These are phyloP conservation scores for Yamadazyma siamensis DNA, from an alignment of 1,139 yeast species.

Conservation along the genomic window DNA sequence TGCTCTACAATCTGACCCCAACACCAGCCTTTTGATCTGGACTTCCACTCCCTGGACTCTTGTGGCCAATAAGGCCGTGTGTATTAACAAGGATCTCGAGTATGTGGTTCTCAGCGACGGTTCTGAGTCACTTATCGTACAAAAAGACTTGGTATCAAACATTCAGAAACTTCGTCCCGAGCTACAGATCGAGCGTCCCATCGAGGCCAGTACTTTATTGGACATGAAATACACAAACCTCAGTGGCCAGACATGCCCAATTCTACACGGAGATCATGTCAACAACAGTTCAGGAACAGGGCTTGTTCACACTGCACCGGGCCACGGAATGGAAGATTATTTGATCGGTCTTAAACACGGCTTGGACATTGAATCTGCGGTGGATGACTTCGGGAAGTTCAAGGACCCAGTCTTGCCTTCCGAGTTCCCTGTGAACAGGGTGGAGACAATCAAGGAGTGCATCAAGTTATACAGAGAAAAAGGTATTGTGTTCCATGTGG, in stretches of 20 bases:
- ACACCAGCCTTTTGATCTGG: constrained; percentile 62
- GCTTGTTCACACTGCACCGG: constrained; percentile 94
- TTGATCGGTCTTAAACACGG: constrained; percentile 58
- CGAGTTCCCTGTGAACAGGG: constrained; percentile 44
- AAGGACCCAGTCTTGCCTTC: constrained; percentile 45
- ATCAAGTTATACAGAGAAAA: constrained; percentile 37
- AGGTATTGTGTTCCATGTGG: constrained; percentile 47
- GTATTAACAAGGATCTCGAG: constrained; percentile 55
- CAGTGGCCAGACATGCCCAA: constrained; percentile 46
- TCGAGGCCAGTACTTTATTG: constrained; percentile 46
- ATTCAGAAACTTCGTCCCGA: constrained; percentile 33
- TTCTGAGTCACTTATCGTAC: constrained; percentile 49
- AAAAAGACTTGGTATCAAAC: constrained; percentile 35
- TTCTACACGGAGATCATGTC: constrained; percentile 81
- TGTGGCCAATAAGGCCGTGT: constrained; percentile 81
- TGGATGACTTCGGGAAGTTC: constrained; percentile 72
- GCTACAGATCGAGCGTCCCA: constrained; percentile 18
- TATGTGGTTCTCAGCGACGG: constrained; percentile 52
- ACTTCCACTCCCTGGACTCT: constrained; percentile 99
- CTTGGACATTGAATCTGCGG: constrained; percentile 68
- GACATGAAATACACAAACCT: constrained; percentile 51
- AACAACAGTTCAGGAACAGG: constrained; percentile 87
- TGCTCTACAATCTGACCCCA: constrained; percentile 9
- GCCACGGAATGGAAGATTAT: constrained; percentile 95
- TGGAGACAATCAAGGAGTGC: constrained; percentile 47